Evolutionary conservation across 305 asterid genomes (phyloP), one percentile per base, ranked within the genome.

Genomic region (Fraxinus baroniana): DNA sequence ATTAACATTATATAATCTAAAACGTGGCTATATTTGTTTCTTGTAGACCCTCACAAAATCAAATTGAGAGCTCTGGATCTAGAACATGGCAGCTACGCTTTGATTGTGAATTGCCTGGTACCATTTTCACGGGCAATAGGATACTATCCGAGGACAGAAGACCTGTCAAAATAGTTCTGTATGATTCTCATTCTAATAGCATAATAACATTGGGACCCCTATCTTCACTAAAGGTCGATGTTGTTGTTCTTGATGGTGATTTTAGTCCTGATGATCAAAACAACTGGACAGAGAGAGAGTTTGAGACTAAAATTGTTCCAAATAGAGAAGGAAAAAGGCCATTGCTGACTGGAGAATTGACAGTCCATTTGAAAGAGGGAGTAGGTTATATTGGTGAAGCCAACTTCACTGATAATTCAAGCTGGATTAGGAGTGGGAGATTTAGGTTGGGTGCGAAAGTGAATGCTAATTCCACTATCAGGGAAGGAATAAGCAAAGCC

Each of bases 401-500:
- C 79, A 82, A 82, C 86, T 90, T 95, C 86, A 95, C 98, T 0
- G 98, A 95, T 79, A 95, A 95, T 80, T 94, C 98, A 3, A 94
- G 98, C 89, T 95, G 99, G 98, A 86, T 81, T n/a, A 89, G 97
- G 85, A 89, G 97, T 82, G 94, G 97, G 52, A 94, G 83, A 82
- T 95, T 95, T 76, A 88, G 97, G 66, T 83, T 95, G 84, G 98
- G 94, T 6, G 90, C 87, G 66, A 86, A 84, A 79, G 85, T 84
- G 62, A 87, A 81, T 52, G 39, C 68, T 30, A 39, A 24, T 49
- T 77, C 87, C 57, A 85, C 82, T 80, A 82, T 95, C 4, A 90
- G 94, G 87, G 99, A 95, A 86, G 99, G 94, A 41, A 82, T 89
- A 79, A 93, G 95, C 85, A 91, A 88, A 68, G 85, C 94, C 17